phyloP scores from a whole-genome alignment of 257 asterid species.

The Nicotiana sylvestris region DNA sequence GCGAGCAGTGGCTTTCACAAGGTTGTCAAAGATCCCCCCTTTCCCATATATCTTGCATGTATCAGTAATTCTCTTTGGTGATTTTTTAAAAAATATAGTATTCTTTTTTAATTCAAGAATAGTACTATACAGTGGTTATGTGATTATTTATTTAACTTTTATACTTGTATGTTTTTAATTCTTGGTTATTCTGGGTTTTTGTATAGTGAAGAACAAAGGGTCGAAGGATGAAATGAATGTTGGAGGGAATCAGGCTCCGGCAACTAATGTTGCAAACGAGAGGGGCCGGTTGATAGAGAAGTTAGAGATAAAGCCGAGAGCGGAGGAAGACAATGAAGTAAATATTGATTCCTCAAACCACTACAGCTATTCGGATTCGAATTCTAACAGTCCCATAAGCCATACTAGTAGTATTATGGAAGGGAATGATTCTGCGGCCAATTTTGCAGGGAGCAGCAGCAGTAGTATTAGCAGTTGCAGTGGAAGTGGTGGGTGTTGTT shows the following conservation, averaged over 20 bases:
- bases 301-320: constrained; percentile 47
- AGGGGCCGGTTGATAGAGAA: constrained; percentile 35
- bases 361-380: constrained; percentile 55
- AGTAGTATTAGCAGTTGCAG: constrained; percentile 44
- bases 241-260: constrained; percentile 21
- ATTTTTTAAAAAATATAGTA: not conserved
- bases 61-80: not conserved
- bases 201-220: constrained; percentile 61
- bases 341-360: constrained; percentile 34
- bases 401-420: constrained; percentile 57
- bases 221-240: constrained; percentile 47
- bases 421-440: constrained; percentile 49
- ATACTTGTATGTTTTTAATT: not conserved
- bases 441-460: constrained; percentile 58
- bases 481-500: constrained; percentile 52
- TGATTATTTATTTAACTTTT: not conserved
- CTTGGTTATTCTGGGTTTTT: constrained; percentile 10
- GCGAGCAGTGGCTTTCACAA: constrained; percentile 97
- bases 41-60: not conserved
- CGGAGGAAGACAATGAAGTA: constrained; percentile 40
- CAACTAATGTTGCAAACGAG: constrained; percentile 25
- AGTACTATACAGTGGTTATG: not conserved
- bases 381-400: constrained; percentile 58
- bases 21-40: constrained; percentile 39
- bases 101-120: not conserved